Base-by-base conservation (phyloP, 73 alveolate species). In the Breviolum minutum region DNA sequence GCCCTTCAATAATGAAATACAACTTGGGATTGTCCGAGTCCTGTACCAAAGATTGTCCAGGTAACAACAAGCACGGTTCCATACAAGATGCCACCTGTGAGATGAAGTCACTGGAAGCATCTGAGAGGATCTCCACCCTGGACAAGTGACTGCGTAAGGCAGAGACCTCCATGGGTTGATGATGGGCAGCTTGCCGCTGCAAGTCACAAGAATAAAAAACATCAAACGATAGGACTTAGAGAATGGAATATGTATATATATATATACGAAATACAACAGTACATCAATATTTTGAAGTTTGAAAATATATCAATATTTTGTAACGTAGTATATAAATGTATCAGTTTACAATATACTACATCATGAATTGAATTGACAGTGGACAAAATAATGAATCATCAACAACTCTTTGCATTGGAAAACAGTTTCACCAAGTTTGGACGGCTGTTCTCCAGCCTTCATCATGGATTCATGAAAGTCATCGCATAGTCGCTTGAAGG, bases 61-160 rank as follows among this genome's bases (percentile, higher is more conserved):
- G 93, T 22, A 84, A 60, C 73, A 84, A 61, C 93, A 84, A 26
- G n/a, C 93, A 61, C n/a, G 93, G 93, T 60, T 61, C 93, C 93
- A 84, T 54, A 32, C 7, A 22, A 20, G 74, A 17, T 26, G 76
- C 93, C 73, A 84, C 61, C 61, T 84, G 77, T 12, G 77, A 11
- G 24, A 84, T 24, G 61, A 84, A 84, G 60, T 84, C 93, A 22
- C 48, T 24, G 66, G 76, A 84, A 12, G 93, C 93, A 6, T 84
- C 93, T 60, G 76, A 24, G 26, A 84, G 61, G 27, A 84, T 60
- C 26, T 54, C 61, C 62, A 84, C 17, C 76, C 62, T 84, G 14
- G 54, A 24, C 93, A 84, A 26, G n/a, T 84, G 93, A 74, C 77
- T 61, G 62, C 93, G 74, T 13, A 84, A 26, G 27, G 93, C 76